Evolutionary conservation across 2,329 filamentous ascomycete genomes (phyloP), one percentile per base, ranked within the genome.

Genomic region (Karstenula rhodostoma): DNA sequence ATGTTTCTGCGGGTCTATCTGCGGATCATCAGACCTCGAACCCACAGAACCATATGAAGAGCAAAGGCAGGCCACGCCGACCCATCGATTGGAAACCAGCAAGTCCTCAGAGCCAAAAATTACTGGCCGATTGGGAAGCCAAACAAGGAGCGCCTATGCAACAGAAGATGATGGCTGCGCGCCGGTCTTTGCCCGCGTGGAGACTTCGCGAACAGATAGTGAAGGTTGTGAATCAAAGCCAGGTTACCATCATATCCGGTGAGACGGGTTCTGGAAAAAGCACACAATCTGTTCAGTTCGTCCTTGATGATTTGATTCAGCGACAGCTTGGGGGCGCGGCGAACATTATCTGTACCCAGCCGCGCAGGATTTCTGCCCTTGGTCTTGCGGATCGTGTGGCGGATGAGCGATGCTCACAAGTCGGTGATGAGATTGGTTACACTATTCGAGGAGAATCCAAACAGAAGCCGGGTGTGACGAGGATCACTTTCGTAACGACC

Each of bases 261-360:
- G 95, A 98, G 79, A 99, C 95, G 4, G 95, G 95, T 56, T 97
- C 93, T 19, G 95, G 95, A 73, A 99, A 99, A 79, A 43, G 33
- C 7, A 52, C 95, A 0, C 95, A 99, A 77, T 95, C 93, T 2
- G 93, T 98, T 35, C 95, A 99, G 76, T 99, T 98, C 77, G 85
- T 99, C 46, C 84, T 99, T 1, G 95, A 99, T 71, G 92, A 98
- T 69, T 82, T 98, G 64, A 96, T 97, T 69, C 84, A 86, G 62
- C 85, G 86, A 48, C 87, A 89, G 8, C 83, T 96, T 9, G 95
- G 94, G 2, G 86, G 86, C 13, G 87, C 87, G 13, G 91, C 90
- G 33, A 97, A 96, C 72, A 96, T 99, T 64, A 88, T 99, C 61
- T 97, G 96, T 71, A 99, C 95, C 0, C 95, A 99, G 71, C 95